Base-by-base conservation (phyloP, 257 asterid genomes). In the Eustoma russellianum region DNA sequence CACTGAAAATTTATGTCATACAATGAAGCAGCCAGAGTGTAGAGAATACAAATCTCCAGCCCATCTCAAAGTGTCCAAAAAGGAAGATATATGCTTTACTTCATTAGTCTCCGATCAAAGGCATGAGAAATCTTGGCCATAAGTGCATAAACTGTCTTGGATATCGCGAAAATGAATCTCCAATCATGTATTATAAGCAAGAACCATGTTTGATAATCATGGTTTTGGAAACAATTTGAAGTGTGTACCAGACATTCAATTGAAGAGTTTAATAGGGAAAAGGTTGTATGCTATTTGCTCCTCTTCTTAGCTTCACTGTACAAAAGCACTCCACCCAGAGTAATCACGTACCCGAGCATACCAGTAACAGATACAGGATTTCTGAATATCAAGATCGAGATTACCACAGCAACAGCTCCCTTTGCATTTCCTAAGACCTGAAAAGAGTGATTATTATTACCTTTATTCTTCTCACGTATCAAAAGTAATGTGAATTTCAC, bases 381-480 rank as follows among this genome's bases (percentile, higher is more conserved):
- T 54, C 65, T 65, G 43, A 71, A 71, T 43, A 71, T 61, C 41
- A 71, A 57, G 18, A 66, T 66, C 28, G 73, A 71, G 59, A 71
- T 71, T 7, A 71, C 73, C 16, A 71, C 77, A 19, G 73, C 69
- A 34, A 71, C 66, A 15, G 73, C 72, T 2, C 73, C 72, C 58
- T 66, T 71, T 41, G 77, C 77, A 61, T 71, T 70, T 41, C 77
- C 77, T 48, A 71, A 43, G 28, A 71, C 77, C 77, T 66, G 41
- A 46, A 57, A n/a, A 55, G 34, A 60, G 47, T 50, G 47, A 16
- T 7, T 9, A 41, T 38, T 30, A 41, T 49, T 33, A 28, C 45
- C 17, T 14, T 3, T 38, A 17, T 16, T 28, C 15, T 11, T 46
- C 15, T 17, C 0, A n/a, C 49, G 13, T n/a, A n/a, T 3, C 34